Evolutionary conservation across 2,329 filamentous ascomycete species (phyloP), one percentile per base, ranked within the genome.

Genomic region (Xylariaceae sp.): DNA sequence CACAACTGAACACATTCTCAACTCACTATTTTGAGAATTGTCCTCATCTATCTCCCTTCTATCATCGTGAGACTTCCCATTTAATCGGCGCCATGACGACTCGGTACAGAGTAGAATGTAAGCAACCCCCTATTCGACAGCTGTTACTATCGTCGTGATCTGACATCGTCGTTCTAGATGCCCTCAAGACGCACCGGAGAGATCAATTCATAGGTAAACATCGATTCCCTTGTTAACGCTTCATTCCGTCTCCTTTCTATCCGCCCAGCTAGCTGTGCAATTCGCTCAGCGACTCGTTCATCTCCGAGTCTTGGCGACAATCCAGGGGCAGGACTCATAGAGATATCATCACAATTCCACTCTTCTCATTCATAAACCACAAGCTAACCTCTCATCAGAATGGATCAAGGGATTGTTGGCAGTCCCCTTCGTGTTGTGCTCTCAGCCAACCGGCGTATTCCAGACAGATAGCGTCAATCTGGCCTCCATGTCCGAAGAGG

Each of bases 401-500:
- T 97, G 93, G 93, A 90, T 97, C 80, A 97, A 99, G 77, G 90
- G 88, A 45, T 83, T 97, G 3, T 80, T 97, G 10, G 94, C 94
- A 1, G 93, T 97, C 0, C 94, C 94, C 0, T 99, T 99, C 72
- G 93, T 99, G 45, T 84, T 99, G 56, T 92, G 96, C 74, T 97
- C 93, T 1, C 92, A 97, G 72, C 94, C 94, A 2, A 95, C 91
- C 0, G 91, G 91, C 17, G 85, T 92, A 48, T 92, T 93, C 69
- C 88, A 92, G 64, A 80, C 83, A 58, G 81, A 85, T 67, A 84
- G 84, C 62, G 79, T 82, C 57, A 82, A 80, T 57, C 82, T 93
- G 54, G 78, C 82, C 50, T 82, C 87, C 59, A 92, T 93, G 79
- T 89, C 90, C 3, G 83, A 85, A 59, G 88, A 90, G 70, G 90